These are phyloP conservation scores for Rhizopogon sp. DNA, from an alignment of 768 basidiomycete species.

Conservation along the genomic window DNA sequence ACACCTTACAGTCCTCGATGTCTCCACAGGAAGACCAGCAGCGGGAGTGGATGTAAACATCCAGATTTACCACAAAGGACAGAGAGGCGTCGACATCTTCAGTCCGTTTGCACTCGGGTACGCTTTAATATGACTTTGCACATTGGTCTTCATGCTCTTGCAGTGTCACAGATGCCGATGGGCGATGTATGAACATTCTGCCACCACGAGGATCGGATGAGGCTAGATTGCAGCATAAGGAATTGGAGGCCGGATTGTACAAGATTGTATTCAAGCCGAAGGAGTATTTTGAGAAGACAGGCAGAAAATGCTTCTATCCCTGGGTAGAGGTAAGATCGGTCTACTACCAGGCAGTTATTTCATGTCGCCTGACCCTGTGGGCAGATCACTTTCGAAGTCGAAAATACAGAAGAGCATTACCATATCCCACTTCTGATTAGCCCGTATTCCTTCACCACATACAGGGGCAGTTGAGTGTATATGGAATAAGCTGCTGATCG, in stretches of 20 bases:
- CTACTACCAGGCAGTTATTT: background rate
- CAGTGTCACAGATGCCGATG: constrained; percentile 77
- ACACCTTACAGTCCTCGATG: constrained; percentile 66
- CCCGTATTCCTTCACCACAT: constrained; percentile 89
- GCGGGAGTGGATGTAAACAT: constrained; percentile 61
- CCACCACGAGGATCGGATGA: constrained; percentile 46
- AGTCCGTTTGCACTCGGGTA: constrained; percentile 59
- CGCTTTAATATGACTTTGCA: constrained; percentile 3
- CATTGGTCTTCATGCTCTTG: background rate
- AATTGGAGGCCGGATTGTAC: constrained; percentile 53
- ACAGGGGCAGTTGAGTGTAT: constrained; percentile 69
- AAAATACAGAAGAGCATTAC: constrained; percentile 74
- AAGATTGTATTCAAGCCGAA: constrained; percentile 84
- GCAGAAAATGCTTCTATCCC: constrained; percentile 78
- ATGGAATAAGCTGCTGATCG: background rate
- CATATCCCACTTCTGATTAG: constrained; percentile 91
- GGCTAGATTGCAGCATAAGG: constrained; percentile 35
- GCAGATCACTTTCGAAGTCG: constrained; percentile 76
- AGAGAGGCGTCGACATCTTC: constrained; percentile 40
- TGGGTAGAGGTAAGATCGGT: constrained; percentile 67
- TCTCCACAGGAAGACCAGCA: constrained; percentile 79
- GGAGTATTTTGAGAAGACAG: constrained; percentile 67
- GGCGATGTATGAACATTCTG: constrained; percentile 76
- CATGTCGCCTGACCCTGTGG: background rate
- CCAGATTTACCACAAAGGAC: constrained; percentile 40